Evolutionary conservation across 2,329 filamentous ascomycete genomes (phyloP).

Genomic region (Beauveria asiatica): DNA sequence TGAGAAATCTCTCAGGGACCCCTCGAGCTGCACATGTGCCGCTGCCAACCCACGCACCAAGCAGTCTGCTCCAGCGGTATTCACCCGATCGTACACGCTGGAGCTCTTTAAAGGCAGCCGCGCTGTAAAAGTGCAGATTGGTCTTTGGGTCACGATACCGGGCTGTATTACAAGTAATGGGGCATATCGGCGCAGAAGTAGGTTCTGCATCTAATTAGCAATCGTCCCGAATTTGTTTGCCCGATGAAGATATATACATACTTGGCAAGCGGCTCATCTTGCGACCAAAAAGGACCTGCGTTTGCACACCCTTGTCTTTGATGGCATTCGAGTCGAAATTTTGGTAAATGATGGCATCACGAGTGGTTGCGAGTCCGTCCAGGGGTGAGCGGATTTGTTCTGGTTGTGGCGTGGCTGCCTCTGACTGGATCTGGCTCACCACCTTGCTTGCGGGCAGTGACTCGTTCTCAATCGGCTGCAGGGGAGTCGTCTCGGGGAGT

Average conservation of each 20-base stretch:
- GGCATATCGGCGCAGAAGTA: conserved; percentile 52
- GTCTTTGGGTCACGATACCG: conserved; percentile 80
- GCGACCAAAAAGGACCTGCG: conserved; percentile 49
- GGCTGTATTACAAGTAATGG: conserved; percentile 74
- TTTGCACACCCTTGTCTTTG: conserved; percentile 48
- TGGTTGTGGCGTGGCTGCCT: conserved; percentile 16
- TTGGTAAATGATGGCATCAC: conserved; percentile 50
- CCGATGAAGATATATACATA: conserved; percentile 24
- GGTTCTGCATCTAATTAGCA: conserved; percentile 32
- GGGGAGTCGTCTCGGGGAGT: neutral
- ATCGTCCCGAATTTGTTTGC: neutral
- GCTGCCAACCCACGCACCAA: conserved; percentile 77
- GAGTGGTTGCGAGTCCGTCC: conserved; percentile 34
- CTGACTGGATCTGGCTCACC: conserved; percentile 8
- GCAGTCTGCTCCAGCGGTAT: conserved; percentile 71
- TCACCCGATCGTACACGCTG: conserved; percentile 63
- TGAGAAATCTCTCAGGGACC: conserved; percentile 68
- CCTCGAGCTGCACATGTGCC: conserved; percentile 57
- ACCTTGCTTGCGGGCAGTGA: conserved; percentile 4
- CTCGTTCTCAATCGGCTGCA: neutral
- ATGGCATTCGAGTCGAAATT: conserved; percentile 51
- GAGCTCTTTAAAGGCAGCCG: conserved; percentile 73
- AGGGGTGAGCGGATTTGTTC: conserved; percentile 17
- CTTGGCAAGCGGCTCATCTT: conserved; percentile 50
- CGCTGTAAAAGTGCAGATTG: conserved; percentile 70